Base-by-base conservation (phyloP, 768 basidiomycete species). In the Inosperma sp. region DNA sequence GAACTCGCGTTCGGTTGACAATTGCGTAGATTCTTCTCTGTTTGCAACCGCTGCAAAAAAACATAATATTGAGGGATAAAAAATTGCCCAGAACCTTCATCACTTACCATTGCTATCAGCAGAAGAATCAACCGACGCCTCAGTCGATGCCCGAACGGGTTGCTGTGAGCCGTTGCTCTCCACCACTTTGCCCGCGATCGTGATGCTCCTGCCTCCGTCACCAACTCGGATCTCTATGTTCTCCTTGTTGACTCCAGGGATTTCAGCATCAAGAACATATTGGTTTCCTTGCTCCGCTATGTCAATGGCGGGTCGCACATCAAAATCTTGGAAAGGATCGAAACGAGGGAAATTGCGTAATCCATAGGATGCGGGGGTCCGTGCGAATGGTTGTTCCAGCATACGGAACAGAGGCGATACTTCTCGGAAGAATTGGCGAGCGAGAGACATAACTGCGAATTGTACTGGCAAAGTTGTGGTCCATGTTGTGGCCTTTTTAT, bases 201-300 rank as follows among this genome's bases (percentile, higher is more conserved):
- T 87, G 50, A 89, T 62, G 54, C 80, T 86, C 49, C 79, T 74
- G 2, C 86, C 87, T 13, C 76, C 79, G 49, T 88, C 83, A 7
- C 85, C 84, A 51, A 90, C 72, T 7, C 80, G 75, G 44, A 90
- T 76, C 49, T 86, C 77, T 7, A 89, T 62, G 59, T 88, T 81
- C 57, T 89, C 86, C 70, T 83, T 88, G 64, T 80, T 82, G 22
- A 90, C 80, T 1, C 88, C 87, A 17, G 88, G 88, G 22, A 91
- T 60, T 59, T 91, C 88, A 2, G 86, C 86, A 59, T 89, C 84
- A 34, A 91, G 69, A 45, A 87, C 54, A 56, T 85, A 89, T 33
- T 74, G 70, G 63, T 81, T 73, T 1, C 76, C 80, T 51, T 82
- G 76, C 56, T 91, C 88, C 3, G 75, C 72, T 7, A 90, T 65